A percentile compares a stretch with the other conserved stretches of the same genome.
Evolutionary conservation across 805 yeast genomes (phyloP).

Genomic region (Metschnikowia koreensis): DNA sequence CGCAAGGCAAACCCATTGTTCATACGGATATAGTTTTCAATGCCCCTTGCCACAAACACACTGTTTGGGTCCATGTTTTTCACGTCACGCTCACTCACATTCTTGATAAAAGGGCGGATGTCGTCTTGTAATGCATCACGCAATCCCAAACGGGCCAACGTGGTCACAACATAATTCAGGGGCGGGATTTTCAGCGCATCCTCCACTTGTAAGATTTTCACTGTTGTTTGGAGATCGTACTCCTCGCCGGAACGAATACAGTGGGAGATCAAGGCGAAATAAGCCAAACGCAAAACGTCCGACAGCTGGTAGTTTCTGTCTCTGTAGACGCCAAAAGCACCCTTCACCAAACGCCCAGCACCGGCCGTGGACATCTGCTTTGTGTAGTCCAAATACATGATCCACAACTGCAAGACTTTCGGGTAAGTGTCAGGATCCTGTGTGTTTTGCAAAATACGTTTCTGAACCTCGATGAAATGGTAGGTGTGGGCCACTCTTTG

Average conservation of each 20-base stretch:
- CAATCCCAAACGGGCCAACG: constrained; percentile 19
- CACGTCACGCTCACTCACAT: constrained; percentile 12
- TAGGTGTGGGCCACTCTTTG: constrained; percentile 34
- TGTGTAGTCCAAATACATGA: constrained; percentile 29
- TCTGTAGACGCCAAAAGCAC: constrained; percentile 8
- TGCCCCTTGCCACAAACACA: constrained; percentile 19
- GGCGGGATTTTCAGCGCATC: constrained; percentile 20
- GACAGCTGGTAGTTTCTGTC: constrained; percentile 17
- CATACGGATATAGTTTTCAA: constrained; percentile 21
- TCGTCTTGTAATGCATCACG: constrained; percentile 8
- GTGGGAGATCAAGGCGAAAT: constrained; percentile 34
- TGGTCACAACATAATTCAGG: constrained; percentile 16
- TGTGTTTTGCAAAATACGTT: constrained; percentile 13
- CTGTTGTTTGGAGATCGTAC: constrained; percentile 25
- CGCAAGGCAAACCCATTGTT: constrained; percentile 22
- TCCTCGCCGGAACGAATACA: constrained; percentile 24
- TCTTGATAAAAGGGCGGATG: constrained; percentile 3
- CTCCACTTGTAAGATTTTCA: constrained; percentile 27
- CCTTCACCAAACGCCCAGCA: constrained; percentile 5
- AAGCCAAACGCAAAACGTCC: constrained; percentile 27
- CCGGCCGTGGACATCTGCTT: constrained; percentile 9
- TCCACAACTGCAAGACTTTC: constrained; percentile 33
- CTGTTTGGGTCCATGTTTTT: constrained; percentile 38
- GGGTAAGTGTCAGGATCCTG: constrained; percentile 18
- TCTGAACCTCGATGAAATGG: constrained; percentile 27